These are phyloP conservation scores for Amanita pallidorosea DNA, from an alignment of 768 basidiomycete species.

Conservation along the genomic window DNA sequence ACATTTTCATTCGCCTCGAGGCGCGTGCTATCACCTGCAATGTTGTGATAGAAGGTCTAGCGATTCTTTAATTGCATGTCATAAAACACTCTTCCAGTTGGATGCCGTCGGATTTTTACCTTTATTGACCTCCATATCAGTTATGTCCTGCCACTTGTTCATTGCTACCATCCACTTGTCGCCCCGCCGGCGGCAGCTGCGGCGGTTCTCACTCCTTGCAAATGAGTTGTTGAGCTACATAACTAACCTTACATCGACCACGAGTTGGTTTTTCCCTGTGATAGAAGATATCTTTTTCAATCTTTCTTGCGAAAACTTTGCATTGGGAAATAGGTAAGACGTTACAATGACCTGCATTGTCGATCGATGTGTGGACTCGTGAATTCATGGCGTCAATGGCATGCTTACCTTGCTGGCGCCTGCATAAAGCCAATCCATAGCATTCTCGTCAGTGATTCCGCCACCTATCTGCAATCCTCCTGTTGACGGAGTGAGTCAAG, in stretches of 20 bases:
- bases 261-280: constrained; percentile 79
- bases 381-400: not conserved
- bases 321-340: constrained; percentile 86
- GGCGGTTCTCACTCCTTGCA: not conserved
- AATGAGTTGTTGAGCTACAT: not conserved
- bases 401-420: constrained; percentile 76
- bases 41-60: constrained; percentile 67
- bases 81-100: not conserved
- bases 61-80: constrained; percentile 39
- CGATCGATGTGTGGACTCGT: constrained; percentile 1
- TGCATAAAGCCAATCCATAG: constrained; percentile 70
- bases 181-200: constrained; percentile 71
- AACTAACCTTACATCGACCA: constrained; percentile 89
- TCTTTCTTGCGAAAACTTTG: constrained; percentile 65
- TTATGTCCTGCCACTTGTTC: constrained; percentile 98
- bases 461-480: constrained; percentile 88
- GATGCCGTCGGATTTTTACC: constrained; percentile 29
- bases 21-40: constrained; percentile 47
- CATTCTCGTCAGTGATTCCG: constrained; percentile 78
- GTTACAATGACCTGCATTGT: constrained; percentile 84
- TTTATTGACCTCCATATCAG: constrained; percentile 85
- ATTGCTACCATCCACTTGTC: constrained; percentile 89
- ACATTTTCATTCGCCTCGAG: not conserved
- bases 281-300: constrained; percentile 47
- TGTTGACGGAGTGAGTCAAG: constrained; percentile 18